Percentiles rank a stretch among this genome's conserved stretches.
Evolutionary conservation across 2,329 filamentous ascomycete species (phyloP).

Genomic region (Fusarium bactridioides): DNA sequence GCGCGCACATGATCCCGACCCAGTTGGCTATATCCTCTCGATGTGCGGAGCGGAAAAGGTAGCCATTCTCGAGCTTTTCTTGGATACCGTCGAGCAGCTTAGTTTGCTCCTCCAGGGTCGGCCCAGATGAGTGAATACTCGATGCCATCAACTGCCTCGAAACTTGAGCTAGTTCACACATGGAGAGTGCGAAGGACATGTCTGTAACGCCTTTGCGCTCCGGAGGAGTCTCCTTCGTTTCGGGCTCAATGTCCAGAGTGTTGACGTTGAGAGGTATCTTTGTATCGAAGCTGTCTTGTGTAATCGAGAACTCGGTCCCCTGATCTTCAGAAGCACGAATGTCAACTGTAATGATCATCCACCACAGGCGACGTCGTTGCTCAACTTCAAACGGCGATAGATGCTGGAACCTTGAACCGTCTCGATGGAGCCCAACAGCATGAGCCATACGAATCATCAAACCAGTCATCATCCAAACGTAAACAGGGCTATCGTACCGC

Average conservation of each 20-base stretch:
- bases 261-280: slow-evolving; percentile 65
- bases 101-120: slow-evolving; percentile 51
- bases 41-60: slow-evolving; percentile 50
- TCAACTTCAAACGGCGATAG: slow-evolving; percentile 68
- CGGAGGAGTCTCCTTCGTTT: slow-evolving; percentile 56
- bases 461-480: slow-evolving; percentile 71
- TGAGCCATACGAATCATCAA: slow-evolving; percentile 65
- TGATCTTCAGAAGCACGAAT: slow-evolving; percentile 67
- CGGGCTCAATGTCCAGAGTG: slow-evolving; percentile 58
- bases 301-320: slow-evolving; percentile 59
- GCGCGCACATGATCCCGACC: slow-evolving; percentile 48
- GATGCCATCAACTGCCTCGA: slow-evolving; percentile 50
- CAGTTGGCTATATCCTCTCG: slow-evolving; percentile 47
- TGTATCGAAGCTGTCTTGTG: slow-evolving; percentile 59
- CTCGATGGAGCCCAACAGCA: slow-evolving; percentile 64
- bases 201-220: slow-evolving; percentile 63
- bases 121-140: slow-evolving; percentile 38
- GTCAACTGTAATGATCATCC: slow-evolving; percentile 67
- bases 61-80: slow-evolving; percentile 51
- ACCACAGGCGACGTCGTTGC: slow-evolving; percentile 69
- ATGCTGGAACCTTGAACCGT: slow-evolving; percentile 59
- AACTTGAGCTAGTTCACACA: slow-evolving; percentile 47
- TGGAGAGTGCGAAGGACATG: slow-evolving; percentile 52
- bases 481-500: slow-evolving; percentile 59
- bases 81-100: slow-evolving; percentile 56